Conservation (phyloP, 1,139 yeast genomes). For the Taphrina pruni region DNA sequence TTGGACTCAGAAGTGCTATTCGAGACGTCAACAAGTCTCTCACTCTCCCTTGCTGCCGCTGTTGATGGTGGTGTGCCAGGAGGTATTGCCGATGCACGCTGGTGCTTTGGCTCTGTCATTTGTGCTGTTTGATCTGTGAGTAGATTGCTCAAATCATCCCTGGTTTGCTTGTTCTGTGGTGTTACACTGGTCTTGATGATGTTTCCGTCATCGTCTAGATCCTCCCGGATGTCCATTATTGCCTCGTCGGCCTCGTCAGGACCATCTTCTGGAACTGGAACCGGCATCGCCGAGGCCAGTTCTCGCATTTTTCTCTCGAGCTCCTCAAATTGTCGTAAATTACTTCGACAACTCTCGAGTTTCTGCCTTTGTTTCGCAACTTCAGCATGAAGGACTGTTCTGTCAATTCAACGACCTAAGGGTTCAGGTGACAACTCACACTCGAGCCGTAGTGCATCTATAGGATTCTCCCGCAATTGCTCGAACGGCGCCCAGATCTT, state of each 20-base stretch:
- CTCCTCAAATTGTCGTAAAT: constrained; percentile 17
- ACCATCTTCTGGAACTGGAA: background rate
- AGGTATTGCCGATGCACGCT: background rate
- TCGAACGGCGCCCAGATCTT: constrained; percentile 20
- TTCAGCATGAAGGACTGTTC: constrained; percentile 22
- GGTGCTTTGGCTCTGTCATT: background rate
- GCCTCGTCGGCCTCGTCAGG: background rate
- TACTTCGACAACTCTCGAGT: constrained; percentile 12
- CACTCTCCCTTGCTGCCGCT: background rate
- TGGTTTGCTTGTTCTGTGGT: constrained; percentile 21
- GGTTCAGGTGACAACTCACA: constrained; percentile 3
- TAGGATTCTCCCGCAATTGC: constrained; percentile 24
- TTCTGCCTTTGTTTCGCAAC: constrained; percentile 12
- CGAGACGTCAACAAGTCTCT: background rate
- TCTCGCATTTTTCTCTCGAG: constrained; percentile 30
- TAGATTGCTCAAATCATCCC: background rate
- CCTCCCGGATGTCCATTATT: constrained; percentile 36
- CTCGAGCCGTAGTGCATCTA: constrained; percentile 27
- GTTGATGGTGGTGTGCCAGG: background rate
- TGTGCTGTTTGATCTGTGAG: background rate
- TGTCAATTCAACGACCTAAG: background rate
- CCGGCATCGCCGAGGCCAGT: constrained; percentile 12
- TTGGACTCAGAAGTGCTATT: background rate
- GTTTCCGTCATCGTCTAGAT: constrained; percentile 33
- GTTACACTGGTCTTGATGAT: constrained; percentile 12